Conservation (phyloP, 805 yeast species). For the Metschnikowia orientalis region DNA sequence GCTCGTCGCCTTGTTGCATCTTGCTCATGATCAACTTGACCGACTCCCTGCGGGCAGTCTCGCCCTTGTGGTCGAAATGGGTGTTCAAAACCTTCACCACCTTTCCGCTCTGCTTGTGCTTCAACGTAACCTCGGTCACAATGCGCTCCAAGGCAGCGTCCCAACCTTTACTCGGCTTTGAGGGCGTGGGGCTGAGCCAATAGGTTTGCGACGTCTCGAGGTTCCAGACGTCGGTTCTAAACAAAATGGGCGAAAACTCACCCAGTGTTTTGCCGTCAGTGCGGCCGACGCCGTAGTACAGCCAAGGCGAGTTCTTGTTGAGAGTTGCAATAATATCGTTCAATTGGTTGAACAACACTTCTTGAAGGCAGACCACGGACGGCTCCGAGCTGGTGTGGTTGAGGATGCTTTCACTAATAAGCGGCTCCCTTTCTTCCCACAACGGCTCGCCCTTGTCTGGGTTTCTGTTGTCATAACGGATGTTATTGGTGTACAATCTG, state of each 20-base stretch:
- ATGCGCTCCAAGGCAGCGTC: constrained; percentile 41
- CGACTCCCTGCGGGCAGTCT: constrained; percentile 31
- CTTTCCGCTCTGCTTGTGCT: constrained; percentile 21
- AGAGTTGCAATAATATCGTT: constrained; percentile 26
- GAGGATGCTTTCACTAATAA: constrained; percentile 37
- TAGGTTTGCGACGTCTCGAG: constrained; percentile 28
- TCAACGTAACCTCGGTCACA: constrained; percentile 35
- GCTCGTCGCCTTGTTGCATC: constrained; percentile 31
- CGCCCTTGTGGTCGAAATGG: constrained; percentile 41
- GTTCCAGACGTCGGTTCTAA: constrained; percentile 28
- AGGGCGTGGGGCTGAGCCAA: constrained; percentile 41
- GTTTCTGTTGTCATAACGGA: constrained; percentile 39
- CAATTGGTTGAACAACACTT: constrained; percentile 34
- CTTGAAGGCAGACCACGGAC: constrained; percentile 40
- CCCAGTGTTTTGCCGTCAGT: constrained; percentile 13
- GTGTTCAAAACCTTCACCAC: constrained; percentile 35
- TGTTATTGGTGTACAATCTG: constrained; percentile 39
- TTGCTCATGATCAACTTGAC: constrained; percentile 36
- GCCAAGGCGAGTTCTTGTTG: constrained; percentile 27
- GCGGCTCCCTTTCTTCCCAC: constrained; percentile 41
- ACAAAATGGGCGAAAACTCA: constrained; percentile 32
- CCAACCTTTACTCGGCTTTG: constrained; percentile 38
- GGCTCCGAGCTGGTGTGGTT: constrained; percentile 29
- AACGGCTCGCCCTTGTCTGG: constrained; percentile 37
- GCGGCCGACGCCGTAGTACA: constrained; percentile 24